phyloP scores from a whole-genome alignment of 352 stramenopile genomes.

The Globisporangium viniferum region DNA sequence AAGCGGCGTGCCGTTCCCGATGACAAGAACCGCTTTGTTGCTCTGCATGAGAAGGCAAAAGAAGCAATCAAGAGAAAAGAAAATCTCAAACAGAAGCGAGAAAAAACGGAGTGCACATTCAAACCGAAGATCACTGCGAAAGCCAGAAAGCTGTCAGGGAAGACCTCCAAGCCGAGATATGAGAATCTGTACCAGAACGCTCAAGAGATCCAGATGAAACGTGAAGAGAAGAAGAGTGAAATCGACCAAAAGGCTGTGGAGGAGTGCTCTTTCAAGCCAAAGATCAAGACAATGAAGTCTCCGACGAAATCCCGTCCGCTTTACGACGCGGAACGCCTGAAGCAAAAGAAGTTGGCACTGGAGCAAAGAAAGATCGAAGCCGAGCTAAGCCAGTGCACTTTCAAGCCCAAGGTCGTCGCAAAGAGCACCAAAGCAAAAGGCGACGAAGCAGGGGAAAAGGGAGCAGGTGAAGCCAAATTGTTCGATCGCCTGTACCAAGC shows the following conservation, averaged over 20 bases:
- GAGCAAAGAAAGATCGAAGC: constrained; percentile 73
- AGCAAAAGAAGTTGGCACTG: constrained; percentile 60
- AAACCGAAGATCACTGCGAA: constrained; percentile 65
- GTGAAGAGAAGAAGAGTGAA: constrained; percentile 65
- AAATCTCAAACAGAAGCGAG: constrained; percentile 47
- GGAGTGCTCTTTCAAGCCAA: constrained; percentile 75
- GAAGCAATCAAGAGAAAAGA: constrained; percentile 51
- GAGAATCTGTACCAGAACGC: constrained; percentile 79
- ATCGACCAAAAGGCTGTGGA: constrained; percentile 51
- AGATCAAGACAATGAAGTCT: constrained; percentile 64
- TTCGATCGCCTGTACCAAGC: constrained; percentile 77
- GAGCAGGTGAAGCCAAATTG: constrained; percentile 20
- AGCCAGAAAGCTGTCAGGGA: constrained; percentile 46
- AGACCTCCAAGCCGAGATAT: constrained; percentile 38
- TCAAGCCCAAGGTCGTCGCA: constrained; percentile 57
- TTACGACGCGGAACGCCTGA: constrained; percentile 69
- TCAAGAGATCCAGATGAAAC: constrained; percentile 60
- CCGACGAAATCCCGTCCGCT: constrained; percentile 50
- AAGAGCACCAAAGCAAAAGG: constrained; percentile 41
- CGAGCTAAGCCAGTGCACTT: constrained; percentile 63
- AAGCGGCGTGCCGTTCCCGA: constrained; percentile 41
- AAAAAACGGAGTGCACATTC: constrained; percentile 57
- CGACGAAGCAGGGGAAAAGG: constrained; percentile 23
- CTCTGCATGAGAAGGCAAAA: constrained; percentile 57
- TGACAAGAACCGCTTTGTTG: constrained; percentile 36